Conservation (phyloP, 1,284 basidiomycete genomes). For the Grifola frondosa region DNA sequence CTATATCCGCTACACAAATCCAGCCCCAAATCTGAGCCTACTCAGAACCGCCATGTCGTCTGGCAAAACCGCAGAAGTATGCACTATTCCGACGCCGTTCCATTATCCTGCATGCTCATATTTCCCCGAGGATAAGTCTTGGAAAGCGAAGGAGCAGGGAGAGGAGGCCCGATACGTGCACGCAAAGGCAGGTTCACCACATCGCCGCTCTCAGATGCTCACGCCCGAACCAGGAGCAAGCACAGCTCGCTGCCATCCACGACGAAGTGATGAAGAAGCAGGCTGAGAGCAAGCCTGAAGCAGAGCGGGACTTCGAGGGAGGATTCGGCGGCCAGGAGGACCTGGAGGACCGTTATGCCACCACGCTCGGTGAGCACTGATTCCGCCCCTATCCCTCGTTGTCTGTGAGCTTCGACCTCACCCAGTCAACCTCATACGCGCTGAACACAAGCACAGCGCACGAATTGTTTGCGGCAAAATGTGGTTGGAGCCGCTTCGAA, state of each 20-base stretch:
- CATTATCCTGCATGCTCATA: neutral
- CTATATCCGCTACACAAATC: no score
- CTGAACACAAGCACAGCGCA: no score
- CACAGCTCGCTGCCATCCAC: slow-evolving; percentile 32
- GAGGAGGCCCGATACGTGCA: slow-evolving; percentile 33
- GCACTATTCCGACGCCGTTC: neutral
- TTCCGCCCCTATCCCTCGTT: no score
- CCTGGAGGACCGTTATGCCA: slow-evolving; percentile 49
- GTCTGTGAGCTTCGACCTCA: no score
- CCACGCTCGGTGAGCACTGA: slow-evolving; percentile 47
- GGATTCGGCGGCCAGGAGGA: slow-evolving; percentile 51
- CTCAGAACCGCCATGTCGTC: slow-evolving; percentile 26
- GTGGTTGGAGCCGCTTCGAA: no score
- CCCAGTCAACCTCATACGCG: no score
- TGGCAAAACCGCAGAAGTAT: slow-evolving; percentile 28
- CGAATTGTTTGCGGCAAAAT: no score
- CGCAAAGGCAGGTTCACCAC: slow-evolving; percentile 28
- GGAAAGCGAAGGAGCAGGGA: slow-evolving; percentile 32
- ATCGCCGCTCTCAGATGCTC: neutral
- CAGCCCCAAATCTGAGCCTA: no score
- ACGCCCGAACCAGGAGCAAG: slow-evolving; percentile 22
- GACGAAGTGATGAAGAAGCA: slow-evolving; percentile 20
- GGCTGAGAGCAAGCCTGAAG: slow-evolving; percentile 7
- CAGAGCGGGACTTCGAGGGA: slow-evolving; percentile 41
- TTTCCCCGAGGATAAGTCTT: slow-evolving; percentile 25